Evolutionary conservation across 2,329 filamentous ascomycete species (phyloP).

Genomic region (Plectosphaerella cucumerina): DNA sequence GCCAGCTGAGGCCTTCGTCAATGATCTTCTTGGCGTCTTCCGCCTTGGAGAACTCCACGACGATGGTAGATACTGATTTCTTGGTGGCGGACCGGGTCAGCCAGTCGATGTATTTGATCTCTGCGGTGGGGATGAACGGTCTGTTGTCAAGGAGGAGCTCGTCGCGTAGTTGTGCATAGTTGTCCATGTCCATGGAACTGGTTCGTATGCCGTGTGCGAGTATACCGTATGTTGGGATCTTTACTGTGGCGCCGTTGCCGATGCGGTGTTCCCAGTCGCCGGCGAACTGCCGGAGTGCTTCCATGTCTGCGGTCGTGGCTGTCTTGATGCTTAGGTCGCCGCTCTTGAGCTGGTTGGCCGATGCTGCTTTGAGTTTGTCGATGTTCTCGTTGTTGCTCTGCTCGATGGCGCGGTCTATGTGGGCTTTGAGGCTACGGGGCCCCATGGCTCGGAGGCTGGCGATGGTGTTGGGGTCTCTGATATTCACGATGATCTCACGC

Average conservation of each 20-base stretch:
- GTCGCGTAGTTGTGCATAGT: not conserved
- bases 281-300: not conserved
- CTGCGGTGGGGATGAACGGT: not conserved
- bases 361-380: not conserved
- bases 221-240: not conserved
- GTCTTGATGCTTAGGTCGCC: constrained; percentile 1
- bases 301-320: constrained; percentile 2
- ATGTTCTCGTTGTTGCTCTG: constrained; percentile 5
- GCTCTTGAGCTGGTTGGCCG: not conserved
- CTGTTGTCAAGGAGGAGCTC: constrained; percentile 3
- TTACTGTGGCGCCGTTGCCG: not conserved
- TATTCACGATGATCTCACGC: constrained; percentile 15
- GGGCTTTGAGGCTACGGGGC: constrained; percentile 10
- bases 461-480: constrained; percentile 11
- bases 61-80: no score
- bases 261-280: constrained; percentile 1
- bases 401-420: constrained; percentile 14
- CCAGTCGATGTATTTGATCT: constrained; percentile 4
- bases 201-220: constrained; percentile 1
- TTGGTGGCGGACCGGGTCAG: not conserved
- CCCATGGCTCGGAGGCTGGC: constrained; percentile 12
- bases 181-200: constrained; percentile 2
- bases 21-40: constrained; percentile 2
- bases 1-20: constrained; percentile 1
- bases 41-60: not conserved